Base-by-base conservation (phyloP, 768 basidiomycete genomes). In the Multifurca ochricompacta region DNA sequence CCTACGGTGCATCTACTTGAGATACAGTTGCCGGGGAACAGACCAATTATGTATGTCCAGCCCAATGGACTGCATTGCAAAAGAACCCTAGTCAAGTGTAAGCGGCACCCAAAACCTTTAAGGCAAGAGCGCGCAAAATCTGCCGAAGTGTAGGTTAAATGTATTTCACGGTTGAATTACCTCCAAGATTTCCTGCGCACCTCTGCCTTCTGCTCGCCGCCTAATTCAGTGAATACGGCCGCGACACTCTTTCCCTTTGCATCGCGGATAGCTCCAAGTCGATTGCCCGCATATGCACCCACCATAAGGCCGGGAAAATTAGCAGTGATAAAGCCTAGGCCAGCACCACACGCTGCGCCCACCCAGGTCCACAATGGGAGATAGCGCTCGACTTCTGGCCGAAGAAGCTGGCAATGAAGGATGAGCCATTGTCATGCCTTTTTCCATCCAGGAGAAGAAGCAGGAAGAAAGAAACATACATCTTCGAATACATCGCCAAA, bases 211-310 rank as follows among this genome's bases (percentile, higher is more conserved):
- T 93, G 86, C 47, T 72, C 73, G 2, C 81, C 78, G 16, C 81
- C 84, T 23, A 96, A 75, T 19, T 87, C 79, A 42, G 74, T 70
- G 67, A 97, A 97, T 16, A 96, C 93, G 8, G 85, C 78, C 2
- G 88, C 91, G 21, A 97, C 92, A 58, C 86, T 87, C 76, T 90
- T 91, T 9, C 93, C 88, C 72, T 97, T 97, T 3, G 93, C 93
- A 64, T 97, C 93, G 53, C 93, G 76, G 43, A 97, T 75, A 3
- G 92, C 91, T 39, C 93, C 93, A 27, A 96, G 70, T n/a, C 90
- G 75, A 65, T 93, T 95, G 0, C 93, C 93, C 0, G 91, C 89
- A 60, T 85, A 78, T 3, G 85, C 89, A 47, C 93, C 93, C 18
- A 93, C 75, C 72, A 93, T 78, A 13, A 91, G 73, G 6, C 92